Conservation (phyloP, 306 rosid genomes). For the Sindora glabra region DNA sequence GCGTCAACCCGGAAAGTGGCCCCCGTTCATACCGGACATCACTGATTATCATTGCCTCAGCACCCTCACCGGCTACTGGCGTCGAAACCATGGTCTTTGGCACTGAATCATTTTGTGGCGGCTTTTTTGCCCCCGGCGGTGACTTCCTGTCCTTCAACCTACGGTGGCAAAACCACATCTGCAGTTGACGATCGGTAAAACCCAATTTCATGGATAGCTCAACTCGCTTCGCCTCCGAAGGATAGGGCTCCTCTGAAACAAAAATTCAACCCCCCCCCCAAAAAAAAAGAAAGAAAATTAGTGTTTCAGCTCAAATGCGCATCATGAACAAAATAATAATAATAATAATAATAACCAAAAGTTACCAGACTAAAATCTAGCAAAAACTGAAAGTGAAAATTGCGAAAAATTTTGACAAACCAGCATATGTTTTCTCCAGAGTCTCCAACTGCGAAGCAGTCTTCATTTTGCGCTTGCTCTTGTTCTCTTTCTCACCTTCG, state of each 20-base stretch:
- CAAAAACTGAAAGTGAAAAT: neutral
- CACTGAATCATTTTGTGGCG: constrained; percentile 21
- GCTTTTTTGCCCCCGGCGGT: constrained; percentile 7
- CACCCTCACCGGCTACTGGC: constrained; percentile 13
- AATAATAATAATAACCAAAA: too few relatives aligned
- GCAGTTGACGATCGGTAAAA: constrained; percentile 71
- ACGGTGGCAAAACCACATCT: constrained; percentile 91
- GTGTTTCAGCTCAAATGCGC: constrained; percentile 15
- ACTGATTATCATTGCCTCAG: constrained; percentile 24
- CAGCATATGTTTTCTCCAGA: constrained; percentile 59
- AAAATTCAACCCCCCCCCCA: too few relatives aligned
- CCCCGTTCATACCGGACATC: constrained; percentile 20
- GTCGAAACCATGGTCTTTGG: neutral
- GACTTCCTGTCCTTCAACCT: constrained; percentile 59
- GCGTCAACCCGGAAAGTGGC: constrained; percentile 23
- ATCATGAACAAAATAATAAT: neutral
- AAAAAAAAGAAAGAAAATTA: neutral
- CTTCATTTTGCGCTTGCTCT: constrained; percentile 72
- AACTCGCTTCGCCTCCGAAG: constrained; percentile 50
- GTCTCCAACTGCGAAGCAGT: constrained; percentile 54
- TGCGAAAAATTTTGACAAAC: constrained; percentile 20
- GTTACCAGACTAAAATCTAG: too few relatives aligned
- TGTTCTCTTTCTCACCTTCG: constrained; percentile 55
- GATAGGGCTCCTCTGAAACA: constrained; percentile 48
- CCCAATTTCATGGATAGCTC: constrained; percentile 48